Percentiles rank a stretch among this genome's conserved stretches.
Evolutionary conservation across 805 yeast genomes (phyloP).

Genomic region (Metschnikowia baotianmanensis): DNA sequence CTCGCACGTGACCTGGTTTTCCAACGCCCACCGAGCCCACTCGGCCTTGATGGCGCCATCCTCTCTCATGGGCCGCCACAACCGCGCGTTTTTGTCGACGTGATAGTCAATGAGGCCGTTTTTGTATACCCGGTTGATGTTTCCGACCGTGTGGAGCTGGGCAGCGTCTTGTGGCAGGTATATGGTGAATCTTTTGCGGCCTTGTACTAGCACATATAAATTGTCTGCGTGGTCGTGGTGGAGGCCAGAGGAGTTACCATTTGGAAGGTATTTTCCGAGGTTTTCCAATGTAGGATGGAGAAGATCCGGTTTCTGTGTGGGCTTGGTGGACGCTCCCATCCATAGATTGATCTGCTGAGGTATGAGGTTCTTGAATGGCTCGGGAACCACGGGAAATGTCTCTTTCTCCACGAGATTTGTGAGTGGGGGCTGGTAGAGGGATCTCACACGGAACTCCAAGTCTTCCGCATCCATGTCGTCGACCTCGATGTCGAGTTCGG

Average conservation of each 20-base stretch:
- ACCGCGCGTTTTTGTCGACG: conserved; percentile 51
- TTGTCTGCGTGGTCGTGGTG: conserved; percentile 85
- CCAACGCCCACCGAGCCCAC: conserved; percentile 43
- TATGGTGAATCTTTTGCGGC: conserved; percentile 64
- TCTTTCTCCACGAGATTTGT: conserved; percentile 34
- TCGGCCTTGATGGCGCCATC: conserved; percentile 62
- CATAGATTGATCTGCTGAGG: conserved; percentile 77
- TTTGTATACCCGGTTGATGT: conserved; percentile 47
- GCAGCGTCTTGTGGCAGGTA: conserved; percentile 62
- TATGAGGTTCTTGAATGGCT: conserved; percentile 39
- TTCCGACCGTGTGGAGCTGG: conserved; percentile 63
- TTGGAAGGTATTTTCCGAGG: conserved; percentile 55
- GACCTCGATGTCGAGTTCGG: conserved; percentile 37
- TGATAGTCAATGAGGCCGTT: conserved; percentile 69
- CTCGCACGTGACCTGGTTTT: conserved; percentile 20
- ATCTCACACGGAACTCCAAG: conserved; percentile 38
- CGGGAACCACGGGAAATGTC: conserved; percentile 42
- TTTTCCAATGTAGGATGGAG: conserved; percentile 25
- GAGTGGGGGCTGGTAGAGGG: conserved; percentile 62
- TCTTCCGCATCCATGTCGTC: conserved; percentile 24
- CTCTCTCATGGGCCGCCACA: conserved; percentile 59
- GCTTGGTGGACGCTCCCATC: conserved; percentile 50
- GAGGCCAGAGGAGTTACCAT: conserved; percentile 66
- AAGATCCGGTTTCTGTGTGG: conserved; percentile 12
- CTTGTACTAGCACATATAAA: conserved; percentile 58